A percentile compares a stretch with the other conserved stretches of the same genome.
Conservation (phyloP, 257 asterid genomes). For the Solanum chilense region DNA sequence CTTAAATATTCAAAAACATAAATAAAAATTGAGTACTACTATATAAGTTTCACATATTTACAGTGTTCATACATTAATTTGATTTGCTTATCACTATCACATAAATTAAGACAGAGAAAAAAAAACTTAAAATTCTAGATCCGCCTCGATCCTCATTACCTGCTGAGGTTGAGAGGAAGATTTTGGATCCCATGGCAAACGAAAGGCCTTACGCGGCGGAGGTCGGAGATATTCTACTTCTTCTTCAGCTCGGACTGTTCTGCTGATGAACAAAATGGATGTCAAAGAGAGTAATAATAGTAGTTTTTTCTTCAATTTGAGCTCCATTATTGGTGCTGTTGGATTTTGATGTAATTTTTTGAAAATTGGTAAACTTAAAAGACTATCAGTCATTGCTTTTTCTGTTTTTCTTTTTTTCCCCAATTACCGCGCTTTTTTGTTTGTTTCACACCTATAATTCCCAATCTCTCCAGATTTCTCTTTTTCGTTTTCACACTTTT, state of each 20-base stretch:
- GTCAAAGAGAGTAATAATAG: neutral
- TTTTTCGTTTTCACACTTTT: neutral
- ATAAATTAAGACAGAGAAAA: no score
- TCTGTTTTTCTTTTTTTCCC: neutral
- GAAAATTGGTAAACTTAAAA: neutral
- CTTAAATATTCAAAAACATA: neutral
- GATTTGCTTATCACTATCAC: no score
- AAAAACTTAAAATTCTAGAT: neutral
- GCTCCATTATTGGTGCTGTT: neutral
- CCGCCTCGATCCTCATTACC: slow-evolving; percentile 12
- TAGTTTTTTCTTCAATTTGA: neutral
- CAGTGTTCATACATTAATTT: neutral
- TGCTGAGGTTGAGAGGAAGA: slow-evolving; percentile 54
- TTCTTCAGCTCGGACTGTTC: slow-evolving; percentile 5
- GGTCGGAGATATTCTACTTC: slow-evolving; percentile 54
- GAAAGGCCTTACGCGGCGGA: slow-evolving; percentile 48
- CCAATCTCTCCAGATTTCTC: neutral
- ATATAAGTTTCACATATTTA: neutral
- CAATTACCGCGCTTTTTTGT: neutral
- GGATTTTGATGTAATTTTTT: neutral
- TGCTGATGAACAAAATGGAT: neutral
- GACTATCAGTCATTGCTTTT: neutral
- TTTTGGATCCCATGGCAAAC: slow-evolving; percentile 33
- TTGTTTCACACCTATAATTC: neutral
- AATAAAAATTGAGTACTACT: neutral